A percentile compares a stretch with the other conserved stretches of the same genome.
phyloP scores from a whole-genome alignment of 768 basidiomycete species.

The Dictyophora rubrovolvata region DNA sequence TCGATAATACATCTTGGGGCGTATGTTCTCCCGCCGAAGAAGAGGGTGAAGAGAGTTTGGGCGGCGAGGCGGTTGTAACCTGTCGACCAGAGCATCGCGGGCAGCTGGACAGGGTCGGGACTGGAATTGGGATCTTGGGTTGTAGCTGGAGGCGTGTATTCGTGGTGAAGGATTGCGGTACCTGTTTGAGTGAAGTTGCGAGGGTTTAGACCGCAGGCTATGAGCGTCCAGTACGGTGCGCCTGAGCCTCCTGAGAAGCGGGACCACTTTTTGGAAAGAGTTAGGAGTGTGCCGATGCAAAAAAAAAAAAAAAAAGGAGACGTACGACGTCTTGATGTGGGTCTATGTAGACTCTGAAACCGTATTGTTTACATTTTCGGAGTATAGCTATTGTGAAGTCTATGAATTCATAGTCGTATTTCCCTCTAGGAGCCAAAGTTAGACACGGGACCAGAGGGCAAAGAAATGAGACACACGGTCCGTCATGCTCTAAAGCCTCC shows the following conservation, averaged over 20 bases:
- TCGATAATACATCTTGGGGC: conserved; percentile 89
- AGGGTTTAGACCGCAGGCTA: conserved; percentile 85
- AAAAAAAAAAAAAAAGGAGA: conserved; percentile 14
- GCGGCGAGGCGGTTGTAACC: conserved; percentile 86
- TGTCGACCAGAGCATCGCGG: conserved; percentile 95
- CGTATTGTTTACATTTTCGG: conserved; percentile 85
- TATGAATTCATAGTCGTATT: conserved; percentile 86
- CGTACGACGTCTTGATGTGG: conserved; percentile 93
- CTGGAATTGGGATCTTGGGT: conserved; percentile 31
- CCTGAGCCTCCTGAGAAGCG: conserved; percentile 92
- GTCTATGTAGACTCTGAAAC: conserved; percentile 87
- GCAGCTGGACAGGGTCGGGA: conserved; percentile 61
- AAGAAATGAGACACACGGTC: conserved; percentile 65
- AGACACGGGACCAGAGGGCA: neutral
- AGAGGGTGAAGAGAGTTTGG: conserved; percentile 88
- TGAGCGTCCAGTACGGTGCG: conserved; percentile 88
- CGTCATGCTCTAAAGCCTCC: conserved; percentile 90
- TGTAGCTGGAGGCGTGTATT: conserved; percentile 46
- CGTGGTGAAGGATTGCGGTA: conserved; percentile 78
- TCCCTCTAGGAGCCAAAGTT: conserved; percentile 43
- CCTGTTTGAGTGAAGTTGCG: conserved; percentile 77
- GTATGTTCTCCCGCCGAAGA: conserved; percentile 83
- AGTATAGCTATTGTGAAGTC: conserved; percentile 83
- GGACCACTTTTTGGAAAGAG: conserved; percentile 56
- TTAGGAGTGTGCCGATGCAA: conserved; percentile 3